Evolutionary conservation across 345 rosid species (phyloP), one percentile per base, ranked within the genome.

Genomic region (Populus tremula): DNA sequence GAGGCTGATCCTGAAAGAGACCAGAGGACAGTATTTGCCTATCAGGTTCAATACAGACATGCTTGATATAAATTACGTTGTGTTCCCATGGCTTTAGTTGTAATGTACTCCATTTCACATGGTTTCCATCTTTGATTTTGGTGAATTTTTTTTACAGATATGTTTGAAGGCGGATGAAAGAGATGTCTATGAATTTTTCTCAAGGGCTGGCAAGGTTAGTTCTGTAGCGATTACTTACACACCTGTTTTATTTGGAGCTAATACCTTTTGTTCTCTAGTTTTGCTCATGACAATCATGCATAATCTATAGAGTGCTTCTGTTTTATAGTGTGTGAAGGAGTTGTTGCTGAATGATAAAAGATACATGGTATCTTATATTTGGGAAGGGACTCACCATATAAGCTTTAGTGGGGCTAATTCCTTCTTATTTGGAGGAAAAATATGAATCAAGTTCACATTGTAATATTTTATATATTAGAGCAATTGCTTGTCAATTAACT

Each of bases 1-100:
- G 98, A 92, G 86, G 97, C 85, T 83, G 99, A 96, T 90, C 98
- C 99, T 77, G 99, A 96, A 80, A 88, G 98, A 61, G 99, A 96
- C 83, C 99, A 96, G 88, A 92, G 99, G 85, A 96, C 99, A 45
- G 99, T 96, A 38, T 93, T 96, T 88, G 97, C 97, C 29, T 96
- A 93, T 88, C 99, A 96, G 95, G 99, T 96, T 10, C 73, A 81
- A 2, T 65, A 14, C 1, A 21, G 39, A 69, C 76, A 36, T 27
- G 33, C 64, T 72, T 78, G 62, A 18, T 20, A 9, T 27, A 47
- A 16, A 16, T 76, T 75, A 1, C 63, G 50, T 66, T 33, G 6
- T 53, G 23, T 59, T 50, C 43, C 33, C 50, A 36, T 75, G 38
- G 9, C n/a, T 65, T 79, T 77, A 59, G 64, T 25, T 59, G 64